These are phyloP conservation scores for Beta corolliflora DNA, from an alignment of 179 eudicot genomes.

Conservation along the genomic window DNA sequence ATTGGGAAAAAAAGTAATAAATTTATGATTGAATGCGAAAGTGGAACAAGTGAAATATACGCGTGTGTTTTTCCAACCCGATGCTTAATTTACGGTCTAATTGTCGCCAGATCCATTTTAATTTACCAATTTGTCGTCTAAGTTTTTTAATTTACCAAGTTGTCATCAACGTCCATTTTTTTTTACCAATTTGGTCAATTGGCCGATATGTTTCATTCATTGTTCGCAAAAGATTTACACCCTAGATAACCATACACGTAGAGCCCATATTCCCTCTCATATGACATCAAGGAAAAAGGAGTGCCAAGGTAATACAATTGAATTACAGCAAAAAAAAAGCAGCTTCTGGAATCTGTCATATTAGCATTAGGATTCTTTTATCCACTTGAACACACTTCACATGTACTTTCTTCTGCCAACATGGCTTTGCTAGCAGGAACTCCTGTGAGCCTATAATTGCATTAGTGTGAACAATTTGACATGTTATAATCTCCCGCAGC, in stretches of 20 bases:
- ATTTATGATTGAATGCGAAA: too few relatives aligned
- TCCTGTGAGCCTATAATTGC: neutral
- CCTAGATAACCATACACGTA: neutral
- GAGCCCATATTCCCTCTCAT: neutral
- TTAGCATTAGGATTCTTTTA: neutral
- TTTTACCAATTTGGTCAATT: too few relatives aligned
- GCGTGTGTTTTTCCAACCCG: too few relatives aligned
- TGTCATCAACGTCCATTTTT: too few relatives aligned
- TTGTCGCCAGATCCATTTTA: too few relatives aligned
- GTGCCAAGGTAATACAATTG: neutral
- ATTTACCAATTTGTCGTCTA: too few relatives aligned
- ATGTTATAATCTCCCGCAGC: neutral
- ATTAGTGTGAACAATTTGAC: neutral
- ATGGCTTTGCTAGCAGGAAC: neutral
- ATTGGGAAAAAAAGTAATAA: too few relatives aligned
- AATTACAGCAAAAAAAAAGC: slow-evolving; percentile 1
- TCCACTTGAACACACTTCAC: slow-evolving; percentile 1
- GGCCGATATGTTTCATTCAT: neutral
- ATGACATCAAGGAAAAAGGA: neutral
- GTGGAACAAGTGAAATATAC: too few relatives aligned
- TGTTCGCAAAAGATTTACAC: neutral
- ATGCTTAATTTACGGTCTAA: too few relatives aligned
- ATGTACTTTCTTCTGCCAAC: neutral
- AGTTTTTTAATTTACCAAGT: too few relatives aligned
- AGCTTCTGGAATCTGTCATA: neutral